Base-by-base conservation (phyloP, 2,329 filamentous ascomycete species). In the Microascus cirrosus region DNA sequence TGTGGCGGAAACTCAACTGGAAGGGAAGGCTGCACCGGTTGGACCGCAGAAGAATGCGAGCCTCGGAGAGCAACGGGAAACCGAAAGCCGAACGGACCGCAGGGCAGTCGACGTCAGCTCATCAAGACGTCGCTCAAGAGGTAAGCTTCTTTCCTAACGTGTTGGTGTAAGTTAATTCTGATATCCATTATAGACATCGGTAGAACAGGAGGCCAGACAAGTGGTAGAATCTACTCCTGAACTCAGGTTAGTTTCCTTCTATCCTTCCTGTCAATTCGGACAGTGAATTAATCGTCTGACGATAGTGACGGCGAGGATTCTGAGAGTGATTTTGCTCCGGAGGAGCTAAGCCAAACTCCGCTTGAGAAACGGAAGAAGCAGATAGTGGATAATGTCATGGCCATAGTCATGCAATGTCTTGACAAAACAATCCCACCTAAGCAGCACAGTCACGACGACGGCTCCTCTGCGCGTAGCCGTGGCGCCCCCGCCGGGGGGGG, bases 391-490 rank as follows among this genome's bases (percentile, higher is more conserved):
- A 55, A 54, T 58, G 57, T 61, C 50, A 63, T 63, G 62, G 56
- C 54, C 55, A 39, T 50, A 25, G 53, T 59, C 39, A 45, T 58
- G 52, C 58, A 58, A 60, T 62, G 58, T 20, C 45, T 63, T 54
- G 57, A 62, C 32, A 53, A 56, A 25, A 58, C 57, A 39, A 61
- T 59, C 55, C 64, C 64, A 28, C 55, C 60, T 13, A 51, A 55
- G 42, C 50, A 56, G 42, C 56, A 53, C 10, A 59, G 57, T 28
- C 62, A 61, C 18, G 48, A 39, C 11, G 48, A 57, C 22, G 7
- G 25, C 48, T n/a, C 60, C 50, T 63, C 63, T 36, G 65, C 63
- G 42, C 59, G 63, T 59, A 61, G 28, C 58, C 58, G 56, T 58
- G 60, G 50, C 56, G 57, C 35, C 55, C 32, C 54, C 54, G 55